Evolutionary conservation across 2,329 filamentous ascomycete genomes (phyloP), one percentile per base, ranked within the genome.

Genomic region (Pseudopyrenochaeta lycopersici): DNA sequence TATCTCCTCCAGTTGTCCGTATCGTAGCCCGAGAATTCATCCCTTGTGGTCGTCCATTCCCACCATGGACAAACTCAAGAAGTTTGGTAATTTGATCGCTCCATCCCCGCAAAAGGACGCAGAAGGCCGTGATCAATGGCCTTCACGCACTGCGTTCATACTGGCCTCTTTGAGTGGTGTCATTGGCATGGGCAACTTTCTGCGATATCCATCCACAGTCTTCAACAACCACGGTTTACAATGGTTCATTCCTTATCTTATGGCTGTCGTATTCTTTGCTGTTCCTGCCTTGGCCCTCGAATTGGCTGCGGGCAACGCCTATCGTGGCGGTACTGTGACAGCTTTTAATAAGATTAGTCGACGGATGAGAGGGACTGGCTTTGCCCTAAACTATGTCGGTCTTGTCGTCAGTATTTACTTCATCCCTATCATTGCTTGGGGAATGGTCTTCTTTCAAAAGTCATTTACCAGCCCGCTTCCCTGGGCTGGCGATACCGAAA

Each of bases 221-320:
- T 63, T 61, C 46, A 63, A 66, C 46, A 64, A 64, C 33, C 52
- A 63, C 30, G 55, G 59, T 3, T 43, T 64, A 1, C 57, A 64
- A 35, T 63, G 50, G 23, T 63, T 60, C 42, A 52, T 59, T 2
- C 59, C 58, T 1, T 58, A 62, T 21, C 12, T 62, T 1, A 40
- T 59, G 11, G 63, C 63, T 1, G 43, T 66, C 1, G 50, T 60
- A 20, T 18, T 66, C 7, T 53, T 66, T 11, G 63, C 59, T 1
- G 44, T 66, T 31, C 58, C 58, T 0, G 47, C 49, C 10, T 21
- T 66, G 12, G 54, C 62, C 10, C 52, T 66, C 12, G 63, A 66
- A 38, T 46, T 66, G 6, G 30, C 59, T 1, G 54, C 59, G 20
- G 60, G 62, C 4, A 53, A 56, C n/a, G 62, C 58, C 14, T 64